A percentile compares a stretch with the other conserved stretches of the same genome.
phyloP scores from a whole-genome alignment of 2,329 filamentous ascomycete species.

The Phaeosphaeriaceae sp. region DNA sequence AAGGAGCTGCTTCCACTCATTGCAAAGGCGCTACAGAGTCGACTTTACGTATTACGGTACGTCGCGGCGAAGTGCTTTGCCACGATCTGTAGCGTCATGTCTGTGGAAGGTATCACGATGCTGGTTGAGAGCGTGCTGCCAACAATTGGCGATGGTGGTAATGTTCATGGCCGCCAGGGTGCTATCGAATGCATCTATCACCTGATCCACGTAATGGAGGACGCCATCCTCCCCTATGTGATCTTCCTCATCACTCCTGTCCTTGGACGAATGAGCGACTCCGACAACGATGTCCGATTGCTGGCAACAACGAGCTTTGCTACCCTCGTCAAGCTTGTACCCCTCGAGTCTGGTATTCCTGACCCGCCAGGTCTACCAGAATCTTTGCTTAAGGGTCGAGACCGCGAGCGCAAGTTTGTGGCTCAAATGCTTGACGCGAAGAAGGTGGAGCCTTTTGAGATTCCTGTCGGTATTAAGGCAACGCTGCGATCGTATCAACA shows the following conservation, averaged over 20 bases:
- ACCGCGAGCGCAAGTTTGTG: constrained; percentile 95
- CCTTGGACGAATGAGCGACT: constrained; percentile 96
- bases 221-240: constrained; percentile 93
- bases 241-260: constrained; percentile 99
- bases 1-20: constrained; percentile 84
- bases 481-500: constrained; percentile 97
- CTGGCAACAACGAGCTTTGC: constrained; percentile 97
- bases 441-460: constrained; percentile 92
- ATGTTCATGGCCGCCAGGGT: constrained; percentile 88
- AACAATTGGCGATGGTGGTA: constrained; percentile 87
- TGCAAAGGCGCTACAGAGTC: constrained; percentile 84
- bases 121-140: constrained; percentile 92
- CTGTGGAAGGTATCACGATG: constrained; percentile 93
- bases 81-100: constrained; percentile 95
- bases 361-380: constrained; percentile 93
- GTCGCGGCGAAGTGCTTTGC: constrained; percentile 97
- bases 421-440: constrained; percentile 94
- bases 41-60: constrained; percentile 91
- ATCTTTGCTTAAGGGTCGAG: constrained; percentile 85
- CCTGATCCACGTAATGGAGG: constrained; percentile 97
- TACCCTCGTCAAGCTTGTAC: constrained; percentile 94
- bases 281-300: constrained; percentile 91
- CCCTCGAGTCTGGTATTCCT: constrained; percentile 94
- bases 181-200: constrained; percentile 96
- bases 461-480: constrained; percentile 96